phyloP scores from a whole-genome alignment of 306 rosid genomes.

The Lagenaria siceraria region DNA sequence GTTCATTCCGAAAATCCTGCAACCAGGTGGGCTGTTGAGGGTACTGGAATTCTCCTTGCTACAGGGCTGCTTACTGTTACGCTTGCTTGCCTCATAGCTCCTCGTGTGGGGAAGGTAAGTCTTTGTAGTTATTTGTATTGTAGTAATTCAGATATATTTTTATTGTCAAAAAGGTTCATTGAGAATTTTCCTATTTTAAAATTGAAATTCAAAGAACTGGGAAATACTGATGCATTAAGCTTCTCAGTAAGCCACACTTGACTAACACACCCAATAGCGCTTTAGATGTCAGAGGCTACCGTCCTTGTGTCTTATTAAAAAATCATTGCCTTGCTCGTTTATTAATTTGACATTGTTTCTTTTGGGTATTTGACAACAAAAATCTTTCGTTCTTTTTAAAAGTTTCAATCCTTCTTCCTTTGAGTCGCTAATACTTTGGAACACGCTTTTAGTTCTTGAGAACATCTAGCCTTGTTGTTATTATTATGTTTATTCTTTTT shows the following conservation, averaged over 20 bases:
- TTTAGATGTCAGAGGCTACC: not conserved
- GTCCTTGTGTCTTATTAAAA: not conserved
- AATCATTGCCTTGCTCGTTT: not conserved
- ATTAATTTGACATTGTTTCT: not conserved
- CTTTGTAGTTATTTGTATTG: not conserved
- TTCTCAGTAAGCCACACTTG: not conserved
- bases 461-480: not conserved
- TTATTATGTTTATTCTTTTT: not conserved
- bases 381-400: not conserved
- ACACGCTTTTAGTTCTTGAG: not conserved
- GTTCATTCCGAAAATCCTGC: slow-evolving; percentile 52
- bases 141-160: not conserved
- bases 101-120: slow-evolving; percentile 88
- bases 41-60: slow-evolving; percentile 88
- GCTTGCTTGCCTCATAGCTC: slow-evolving; percentile 92
- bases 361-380: not conserved
- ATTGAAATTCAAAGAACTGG: not conserved
- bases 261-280: not conserved
- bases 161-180: not conserved
- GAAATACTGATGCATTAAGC: not conserved
- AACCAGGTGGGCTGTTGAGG: slow-evolving; percentile 87
- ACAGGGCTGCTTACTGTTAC: slow-evolving; percentile 90
- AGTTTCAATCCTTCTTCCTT: not conserved
- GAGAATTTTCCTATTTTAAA: not conserved
- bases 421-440: not conserved